A percentile compares a stretch with the other conserved stretches of the same genome.
Conservation (phyloP, 83 land plant species). For the Picea engelmannii region DNA sequence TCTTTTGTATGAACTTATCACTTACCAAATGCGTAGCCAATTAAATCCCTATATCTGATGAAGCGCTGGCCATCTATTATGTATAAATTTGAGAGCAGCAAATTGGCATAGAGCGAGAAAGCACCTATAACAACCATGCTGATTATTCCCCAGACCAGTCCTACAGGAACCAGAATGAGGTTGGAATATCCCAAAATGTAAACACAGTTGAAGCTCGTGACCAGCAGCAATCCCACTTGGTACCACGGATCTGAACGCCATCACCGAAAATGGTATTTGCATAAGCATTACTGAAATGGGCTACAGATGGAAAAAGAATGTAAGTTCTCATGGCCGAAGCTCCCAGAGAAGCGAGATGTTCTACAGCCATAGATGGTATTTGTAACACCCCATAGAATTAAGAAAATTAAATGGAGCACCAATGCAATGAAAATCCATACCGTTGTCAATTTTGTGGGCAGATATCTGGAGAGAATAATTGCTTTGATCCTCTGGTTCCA, state of each 20-base stretch:
- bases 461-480: not conserved
- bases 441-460: conserved; percentile 16
- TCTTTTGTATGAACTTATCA: too few species aligned
- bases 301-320: too few species aligned
- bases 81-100: conserved; percentile 39
- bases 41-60: conserved; percentile 56
- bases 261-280: too few species aligned
- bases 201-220: conserved; percentile 46
- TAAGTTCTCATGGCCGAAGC: too few species aligned
- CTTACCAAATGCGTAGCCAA: conserved; percentile 44
- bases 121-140: conserved; percentile 28
- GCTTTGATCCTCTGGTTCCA: not conserved
- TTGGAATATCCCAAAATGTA: conserved; percentile 47
- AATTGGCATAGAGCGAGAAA: conserved; percentile 42
- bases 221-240: conserved; percentile 52
- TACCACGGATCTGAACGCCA: conserved; percentile 50
- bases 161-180: conserved; percentile 50
- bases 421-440: not conserved
- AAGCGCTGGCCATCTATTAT: conserved; percentile 38
- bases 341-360: too few species aligned
- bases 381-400: too few species aligned
- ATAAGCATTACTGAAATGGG: too few species aligned
- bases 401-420: too few species aligned
- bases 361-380: too few species aligned
- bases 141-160: conserved; percentile 43